phyloP scores from a whole-genome alignment of 495 filamentous ascomycete genomes.

The Hypoxylon lenormandii region DNA sequence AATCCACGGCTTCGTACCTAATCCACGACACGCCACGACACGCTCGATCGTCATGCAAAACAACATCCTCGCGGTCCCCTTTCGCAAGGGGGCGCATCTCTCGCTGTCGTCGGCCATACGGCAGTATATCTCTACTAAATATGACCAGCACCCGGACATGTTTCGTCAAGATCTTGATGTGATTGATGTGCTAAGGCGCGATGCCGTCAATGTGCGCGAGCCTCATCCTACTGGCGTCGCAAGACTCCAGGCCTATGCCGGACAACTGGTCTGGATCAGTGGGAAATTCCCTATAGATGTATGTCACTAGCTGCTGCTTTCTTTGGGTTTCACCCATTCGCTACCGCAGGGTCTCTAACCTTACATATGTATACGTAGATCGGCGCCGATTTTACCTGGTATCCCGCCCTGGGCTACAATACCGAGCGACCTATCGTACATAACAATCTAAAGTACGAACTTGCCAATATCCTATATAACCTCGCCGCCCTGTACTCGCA shows the following conservation, averaged over 20 bases:
- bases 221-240: constrained; percentile 88
- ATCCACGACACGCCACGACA: not conserved
- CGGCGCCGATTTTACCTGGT: constrained; percentile 95
- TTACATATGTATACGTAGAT: constrained; percentile 68
- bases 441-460: constrained; percentile 94
- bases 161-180: constrained; percentile 88
- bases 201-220: constrained; percentile 87
- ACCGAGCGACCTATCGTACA: constrained; percentile 81
- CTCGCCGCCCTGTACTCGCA: constrained; percentile 93
- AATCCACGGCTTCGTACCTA: not conserved
- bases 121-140: constrained; percentile 97
- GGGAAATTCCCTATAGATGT: constrained; percentile 98
- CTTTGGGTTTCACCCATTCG: constrained; percentile 1
- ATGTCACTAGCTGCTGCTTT: constrained; percentile 49
- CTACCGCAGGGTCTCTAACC: constrained; percentile 42
- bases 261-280: constrained; percentile 91
- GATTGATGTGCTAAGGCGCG: constrained; percentile 82
- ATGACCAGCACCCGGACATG: constrained; percentile 99
- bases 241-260: constrained; percentile 88
- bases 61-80: constrained; percentile 75
- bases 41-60: constrained; percentile 45
- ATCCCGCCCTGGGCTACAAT: constrained; percentile 91
- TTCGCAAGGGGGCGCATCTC: constrained; percentile 82
- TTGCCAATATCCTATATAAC: constrained; percentile 93
- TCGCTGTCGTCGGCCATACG: constrained; percentile 84